Evolutionary conservation across 306 rosid genomes (phyloP).

Genomic region (Mimosa pudica): DNA sequence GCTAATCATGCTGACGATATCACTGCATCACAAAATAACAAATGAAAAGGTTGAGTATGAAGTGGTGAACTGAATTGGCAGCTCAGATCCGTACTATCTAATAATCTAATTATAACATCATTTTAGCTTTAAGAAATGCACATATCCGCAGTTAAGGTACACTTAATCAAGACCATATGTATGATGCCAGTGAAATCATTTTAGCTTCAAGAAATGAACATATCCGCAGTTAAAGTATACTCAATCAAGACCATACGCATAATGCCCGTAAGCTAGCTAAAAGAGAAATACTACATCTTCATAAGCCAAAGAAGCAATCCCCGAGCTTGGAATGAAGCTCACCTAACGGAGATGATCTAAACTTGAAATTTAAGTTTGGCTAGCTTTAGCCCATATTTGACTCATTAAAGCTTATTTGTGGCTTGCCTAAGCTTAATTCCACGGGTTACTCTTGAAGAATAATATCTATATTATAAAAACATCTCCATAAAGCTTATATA

Average conservation of each 20-base stretch:
- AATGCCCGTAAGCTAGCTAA: neutral
- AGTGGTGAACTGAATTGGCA: constrained; percentile 26
- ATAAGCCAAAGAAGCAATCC: neutral
- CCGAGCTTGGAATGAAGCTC: neutral
- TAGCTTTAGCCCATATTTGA: neutral
- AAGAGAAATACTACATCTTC: neutral
- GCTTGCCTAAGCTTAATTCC: neutral
- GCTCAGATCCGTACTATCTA: constrained; percentile 19
- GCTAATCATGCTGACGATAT: constrained; percentile 76
- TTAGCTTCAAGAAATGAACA: neutral
- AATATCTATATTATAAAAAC: neutral
- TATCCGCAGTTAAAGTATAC: neutral
- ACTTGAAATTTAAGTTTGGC: neutral
- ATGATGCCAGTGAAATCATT: neutral
- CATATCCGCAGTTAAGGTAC: neutral
- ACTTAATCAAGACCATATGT: neutral
- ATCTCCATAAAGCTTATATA: neutral
- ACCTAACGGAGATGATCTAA: neutral
- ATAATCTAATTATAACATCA: neutral
- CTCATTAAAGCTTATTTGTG: neutral
- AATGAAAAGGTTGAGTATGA: constrained; percentile 33
- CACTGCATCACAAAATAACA: constrained; percentile 53
- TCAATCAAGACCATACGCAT: neutral
- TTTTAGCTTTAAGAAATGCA: neutral
- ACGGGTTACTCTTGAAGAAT: neutral